Percentiles rank a stretch among this genome's conserved stretches.
phyloP scores from a whole-genome alignment of 371 early-diverging fungal species.

The Apophysomyces trapeziformis region DNA sequence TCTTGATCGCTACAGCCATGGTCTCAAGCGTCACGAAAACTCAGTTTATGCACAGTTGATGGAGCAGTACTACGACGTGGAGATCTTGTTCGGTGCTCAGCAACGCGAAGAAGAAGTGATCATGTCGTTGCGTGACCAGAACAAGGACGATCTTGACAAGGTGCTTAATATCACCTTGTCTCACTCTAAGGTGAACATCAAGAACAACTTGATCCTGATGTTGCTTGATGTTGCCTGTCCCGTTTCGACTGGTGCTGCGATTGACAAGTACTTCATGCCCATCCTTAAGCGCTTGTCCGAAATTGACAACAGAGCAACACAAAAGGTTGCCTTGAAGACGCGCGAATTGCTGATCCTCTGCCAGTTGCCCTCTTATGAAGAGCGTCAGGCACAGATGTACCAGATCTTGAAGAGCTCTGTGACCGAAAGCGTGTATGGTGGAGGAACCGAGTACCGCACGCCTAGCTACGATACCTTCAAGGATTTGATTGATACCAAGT shows the following conservation, averaged over 20 bases:
- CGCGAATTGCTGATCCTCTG: slow-evolving; percentile 91
- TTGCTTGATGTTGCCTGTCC: slow-evolving; percentile 83
- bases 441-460: slow-evolving; percentile 70
- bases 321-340: slow-evolving; percentile 92
- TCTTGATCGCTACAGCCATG: slow-evolving; percentile 73
- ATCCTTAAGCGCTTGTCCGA: slow-evolving; percentile 84
- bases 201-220: slow-evolving; percentile 77
- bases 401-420: slow-evolving; percentile 82
- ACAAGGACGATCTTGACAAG: slow-evolving; percentile 82
- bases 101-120: slow-evolving; percentile 88
- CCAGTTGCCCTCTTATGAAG: slow-evolving; percentile 93
- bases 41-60: slow-evolving; percentile 75
- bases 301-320: slow-evolving; percentile 75
- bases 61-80: slow-evolving; percentile 84
- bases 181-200: slow-evolving; percentile 80
- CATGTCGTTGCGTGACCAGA: slow-evolving; percentile 79
- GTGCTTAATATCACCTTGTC: slow-evolving; percentile 82
- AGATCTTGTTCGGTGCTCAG: slow-evolving; percentile 77
- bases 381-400: slow-evolving; percentile 85
- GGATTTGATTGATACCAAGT: slow-evolving; percentile 90
- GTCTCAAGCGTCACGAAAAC: slow-evolving; percentile 81
- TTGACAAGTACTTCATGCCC: slow-evolving; percentile 78
- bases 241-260: slow-evolving; percentile 60
- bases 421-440: slow-evolving; percentile 80
- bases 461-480: slow-evolving; percentile 84